These are phyloP conservation scores for Shiraia bambusicola DNA, from an alignment of 2,329 filamentous ascomycete genomes.

Conservation along the genomic window DNA sequence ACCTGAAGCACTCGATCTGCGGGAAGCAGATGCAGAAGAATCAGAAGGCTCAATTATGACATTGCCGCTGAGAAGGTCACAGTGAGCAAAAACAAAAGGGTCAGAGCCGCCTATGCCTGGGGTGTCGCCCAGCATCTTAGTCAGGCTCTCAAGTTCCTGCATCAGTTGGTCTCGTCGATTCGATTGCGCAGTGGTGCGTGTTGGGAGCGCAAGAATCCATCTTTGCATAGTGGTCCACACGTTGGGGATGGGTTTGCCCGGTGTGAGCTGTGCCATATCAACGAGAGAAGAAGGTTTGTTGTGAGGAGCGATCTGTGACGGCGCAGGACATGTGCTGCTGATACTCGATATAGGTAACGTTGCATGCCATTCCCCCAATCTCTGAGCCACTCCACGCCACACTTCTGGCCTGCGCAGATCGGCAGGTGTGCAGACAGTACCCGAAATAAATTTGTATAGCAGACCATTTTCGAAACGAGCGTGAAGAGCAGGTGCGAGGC, in stretches of 20 bases:
- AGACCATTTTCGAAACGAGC: constrained; percentile 95
- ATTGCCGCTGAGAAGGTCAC: constrained; percentile 93
- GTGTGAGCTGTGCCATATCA: constrained; percentile 50
- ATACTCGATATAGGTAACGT: constrained; percentile 59
- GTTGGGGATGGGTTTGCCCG: constrained; percentile 75
- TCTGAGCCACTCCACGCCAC: constrained; percentile 78
- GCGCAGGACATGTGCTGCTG: constrained; percentile 43
- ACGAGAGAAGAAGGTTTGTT: constrained; percentile 42
- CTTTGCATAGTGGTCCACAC: constrained; percentile 95
- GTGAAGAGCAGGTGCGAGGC: constrained; percentile 81
- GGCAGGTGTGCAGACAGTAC: constrained; percentile 74
- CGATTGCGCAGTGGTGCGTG: constrained; percentile 67
- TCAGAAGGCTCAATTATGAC: constrained; percentile 74
- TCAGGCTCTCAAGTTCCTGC: constrained; percentile 69
- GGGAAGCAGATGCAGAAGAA: constrained; percentile 37
- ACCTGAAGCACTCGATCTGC: constrained; percentile 36
- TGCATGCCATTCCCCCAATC: constrained; percentile 92
- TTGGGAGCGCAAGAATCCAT: constrained; percentile 87
- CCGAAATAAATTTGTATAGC: constrained; percentile 87
- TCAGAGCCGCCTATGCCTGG: constrained; percentile 69
- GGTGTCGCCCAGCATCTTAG: constrained; percentile 71
- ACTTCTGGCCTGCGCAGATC: constrained; percentile 76
- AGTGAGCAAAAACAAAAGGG: constrained; percentile 89
- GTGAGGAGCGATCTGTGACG: constrained; percentile 31
- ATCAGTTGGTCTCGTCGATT: constrained; percentile 69